Conservation (phyloP, 805 yeast genomes). For the Debaryomyces maramus region DNA sequence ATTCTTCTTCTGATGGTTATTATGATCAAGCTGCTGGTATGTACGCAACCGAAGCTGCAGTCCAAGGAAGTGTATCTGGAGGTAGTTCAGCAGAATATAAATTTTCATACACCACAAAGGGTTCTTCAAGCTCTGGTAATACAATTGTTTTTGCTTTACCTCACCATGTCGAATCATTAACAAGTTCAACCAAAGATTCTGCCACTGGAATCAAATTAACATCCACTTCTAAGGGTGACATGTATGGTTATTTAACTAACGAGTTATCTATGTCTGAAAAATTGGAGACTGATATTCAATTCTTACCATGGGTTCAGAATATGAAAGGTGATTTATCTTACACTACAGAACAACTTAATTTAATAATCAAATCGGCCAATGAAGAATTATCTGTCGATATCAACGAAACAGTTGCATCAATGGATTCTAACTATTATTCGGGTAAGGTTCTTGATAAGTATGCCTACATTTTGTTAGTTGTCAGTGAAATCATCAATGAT, state of each 20-base stretch:
- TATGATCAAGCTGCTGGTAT: slow-evolving; percentile 72
- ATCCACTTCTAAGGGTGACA: slow-evolving; percentile 53
- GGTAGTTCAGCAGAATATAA: slow-evolving; percentile 49
- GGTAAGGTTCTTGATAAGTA: slow-evolving; percentile 59
- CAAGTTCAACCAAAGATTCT: slow-evolving; percentile 21
- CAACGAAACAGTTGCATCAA: slow-evolving; percentile 33
- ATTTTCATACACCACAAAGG: slow-evolving; percentile 50
- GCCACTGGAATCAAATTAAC: slow-evolving; percentile 44
- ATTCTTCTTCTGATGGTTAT: slow-evolving; percentile 32
- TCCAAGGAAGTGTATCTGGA: slow-evolving; percentile 47
- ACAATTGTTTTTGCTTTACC: slow-evolving; percentile 54
- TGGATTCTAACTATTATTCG: slow-evolving; percentile 48
- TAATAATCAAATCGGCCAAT: slow-evolving; percentile 47
- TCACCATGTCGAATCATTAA: slow-evolving; percentile 47
- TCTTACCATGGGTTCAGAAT: slow-evolving; percentile 46
- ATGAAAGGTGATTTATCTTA: slow-evolving; percentile 34
- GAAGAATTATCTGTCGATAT: slow-evolving; percentile 50
- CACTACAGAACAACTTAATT: slow-evolving; percentile 43
- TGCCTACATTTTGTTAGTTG: slow-evolving; percentile 54
- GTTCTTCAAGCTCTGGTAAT: slow-evolving; percentile 47
- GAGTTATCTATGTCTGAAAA: slow-evolving; percentile 38
- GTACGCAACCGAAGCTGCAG: slow-evolving; percentile 51
- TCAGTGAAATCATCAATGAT: slow-evolving; percentile 49
- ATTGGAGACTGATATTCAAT: slow-evolving; percentile 39
- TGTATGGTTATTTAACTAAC: slow-evolving; percentile 47